These are phyloP conservation scores for Diacronema lutheri DNA, from an alignment of 78 protist genomes.

Conservation along the genomic window DNA sequence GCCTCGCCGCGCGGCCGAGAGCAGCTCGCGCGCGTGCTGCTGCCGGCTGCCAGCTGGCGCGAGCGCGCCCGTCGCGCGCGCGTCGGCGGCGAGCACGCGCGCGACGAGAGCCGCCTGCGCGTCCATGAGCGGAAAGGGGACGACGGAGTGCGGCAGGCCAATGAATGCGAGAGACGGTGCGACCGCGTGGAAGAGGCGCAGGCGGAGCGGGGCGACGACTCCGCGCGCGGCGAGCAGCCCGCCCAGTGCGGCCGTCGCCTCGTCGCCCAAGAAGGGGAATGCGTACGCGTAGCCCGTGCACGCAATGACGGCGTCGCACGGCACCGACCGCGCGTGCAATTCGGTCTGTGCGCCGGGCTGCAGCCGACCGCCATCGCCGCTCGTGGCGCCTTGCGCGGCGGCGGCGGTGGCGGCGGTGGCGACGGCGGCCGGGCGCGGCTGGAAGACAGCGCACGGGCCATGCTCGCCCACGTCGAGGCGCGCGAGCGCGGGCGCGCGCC, in stretches of 20 bases:
- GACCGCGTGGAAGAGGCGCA: neutral
- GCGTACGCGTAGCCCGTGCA: constrained; percentile 10
- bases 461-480: too few species aligned
- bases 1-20: too few species aligned
- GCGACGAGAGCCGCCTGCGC: neutral
- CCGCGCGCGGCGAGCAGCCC: too few species aligned
- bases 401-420: neutral
- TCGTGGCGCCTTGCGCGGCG: neutral
- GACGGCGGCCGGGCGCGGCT: neutral
- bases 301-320: neutral
- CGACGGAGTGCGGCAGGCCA: neutral
- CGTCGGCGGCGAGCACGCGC: neutral
- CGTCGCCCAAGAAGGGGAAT: constrained; percentile 12
- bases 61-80: too few species aligned
- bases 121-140: neutral
- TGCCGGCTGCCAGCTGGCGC: too few species aligned
- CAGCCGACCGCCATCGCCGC: neutral
- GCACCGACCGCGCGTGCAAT: too few species aligned
- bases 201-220: neutral
- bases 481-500: neutral
- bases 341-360: too few species aligned
- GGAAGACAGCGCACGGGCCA: too few species aligned
- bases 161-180: neutral
- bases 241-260: too few species aligned
- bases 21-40: too few species aligned